Percentiles rank a stretch among this genome's conserved stretches.
phyloP scores from a whole-genome alignment of 768 basidiomycete genomes.

The Termitomyces sp. region DNA sequence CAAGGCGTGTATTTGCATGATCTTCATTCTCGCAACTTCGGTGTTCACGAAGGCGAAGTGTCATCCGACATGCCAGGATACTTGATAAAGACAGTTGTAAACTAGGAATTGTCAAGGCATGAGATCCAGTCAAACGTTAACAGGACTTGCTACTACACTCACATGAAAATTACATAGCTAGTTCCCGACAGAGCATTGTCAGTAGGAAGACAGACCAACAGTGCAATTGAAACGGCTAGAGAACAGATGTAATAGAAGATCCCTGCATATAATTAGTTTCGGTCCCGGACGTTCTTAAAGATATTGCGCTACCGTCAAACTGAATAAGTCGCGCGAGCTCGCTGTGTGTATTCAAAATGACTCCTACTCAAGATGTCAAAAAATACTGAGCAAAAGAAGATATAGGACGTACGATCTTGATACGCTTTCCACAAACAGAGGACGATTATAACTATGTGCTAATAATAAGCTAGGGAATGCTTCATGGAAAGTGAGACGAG shows the following conservation, averaged over 20 bases:
- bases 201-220: background rate
- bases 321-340: constrained; percentile 2
- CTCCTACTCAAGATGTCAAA: background rate
- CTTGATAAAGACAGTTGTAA: constrained; percentile 3
- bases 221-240: background rate
- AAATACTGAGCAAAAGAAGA: background rate
- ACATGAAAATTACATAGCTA: constrained; percentile 1
- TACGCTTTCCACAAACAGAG: background rate
- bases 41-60: constrained; percentile 5
- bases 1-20: background rate
- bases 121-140: background rate
- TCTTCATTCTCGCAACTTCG: background rate
- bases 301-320: constrained; percentile 1
- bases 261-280: background rate
- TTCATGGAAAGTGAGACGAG: background rate
- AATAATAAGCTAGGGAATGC: background rate
- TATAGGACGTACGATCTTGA: background rate
- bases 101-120: background rate
- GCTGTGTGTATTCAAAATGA: background rate
- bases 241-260: constrained; percentile 5
- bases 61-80: constrained; percentile 4
- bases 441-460: background rate
- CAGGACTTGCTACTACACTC: background rate
- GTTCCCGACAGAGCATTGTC: background rate
- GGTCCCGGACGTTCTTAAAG: background rate